A percentile compares a stretch with the other conserved stretches of the same genome.
Conservation (phyloP, 1,284 basidiomycete species). For the Abortiporus biennis region DNA sequence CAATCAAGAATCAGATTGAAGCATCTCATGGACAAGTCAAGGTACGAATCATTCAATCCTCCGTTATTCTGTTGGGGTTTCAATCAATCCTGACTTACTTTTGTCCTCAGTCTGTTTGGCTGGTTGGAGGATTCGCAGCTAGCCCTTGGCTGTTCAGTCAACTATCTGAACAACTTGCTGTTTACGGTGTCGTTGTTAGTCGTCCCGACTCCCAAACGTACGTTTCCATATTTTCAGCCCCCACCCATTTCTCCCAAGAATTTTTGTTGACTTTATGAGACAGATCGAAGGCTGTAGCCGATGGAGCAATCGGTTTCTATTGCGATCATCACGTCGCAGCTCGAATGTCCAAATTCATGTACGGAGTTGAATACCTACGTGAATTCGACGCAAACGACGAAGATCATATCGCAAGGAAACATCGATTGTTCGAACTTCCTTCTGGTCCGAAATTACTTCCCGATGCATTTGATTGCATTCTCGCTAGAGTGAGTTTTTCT, state of each 20-base stretch:
- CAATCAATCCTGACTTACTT: neutral
- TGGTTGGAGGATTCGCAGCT: slow-evolving; percentile 76
- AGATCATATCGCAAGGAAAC: slow-evolving; percentile 57
- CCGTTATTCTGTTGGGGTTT: neutral
- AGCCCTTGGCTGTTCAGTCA: slow-evolving; percentile 74
- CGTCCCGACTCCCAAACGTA: slow-evolving; percentile 74
- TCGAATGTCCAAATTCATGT: slow-evolving; percentile 72
- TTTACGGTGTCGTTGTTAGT: slow-evolving; percentile 54
- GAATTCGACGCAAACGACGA: slow-evolving; percentile 58
- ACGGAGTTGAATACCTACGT: slow-evolving; percentile 71
- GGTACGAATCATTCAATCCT: slow-evolving; percentile 28
- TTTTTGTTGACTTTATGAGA: neutral
- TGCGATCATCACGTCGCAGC: slow-evolving; percentile 77
- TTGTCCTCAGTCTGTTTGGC: slow-evolving; percentile 53
- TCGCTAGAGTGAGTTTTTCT: slow-evolving; percentile 46
- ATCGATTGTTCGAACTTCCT: slow-evolving; percentile 65
- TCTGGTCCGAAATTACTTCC: slow-evolving; percentile 68
- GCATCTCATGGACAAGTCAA: slow-evolving; percentile 60
- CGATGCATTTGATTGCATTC: slow-evolving; percentile 75
- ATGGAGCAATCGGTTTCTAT: slow-evolving; percentile 77
- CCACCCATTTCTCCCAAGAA: neutral
- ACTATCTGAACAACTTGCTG: slow-evolving; percentile 56
- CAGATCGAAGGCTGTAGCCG: slow-evolving; percentile 76
- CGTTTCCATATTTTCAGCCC: slow-evolving; percentile 15
- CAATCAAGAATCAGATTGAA: slow-evolving; percentile 67